phyloP scores from a whole-genome alignment of 495 filamentous ascomycete genomes.

The Rhypophila decipiens region DNA sequence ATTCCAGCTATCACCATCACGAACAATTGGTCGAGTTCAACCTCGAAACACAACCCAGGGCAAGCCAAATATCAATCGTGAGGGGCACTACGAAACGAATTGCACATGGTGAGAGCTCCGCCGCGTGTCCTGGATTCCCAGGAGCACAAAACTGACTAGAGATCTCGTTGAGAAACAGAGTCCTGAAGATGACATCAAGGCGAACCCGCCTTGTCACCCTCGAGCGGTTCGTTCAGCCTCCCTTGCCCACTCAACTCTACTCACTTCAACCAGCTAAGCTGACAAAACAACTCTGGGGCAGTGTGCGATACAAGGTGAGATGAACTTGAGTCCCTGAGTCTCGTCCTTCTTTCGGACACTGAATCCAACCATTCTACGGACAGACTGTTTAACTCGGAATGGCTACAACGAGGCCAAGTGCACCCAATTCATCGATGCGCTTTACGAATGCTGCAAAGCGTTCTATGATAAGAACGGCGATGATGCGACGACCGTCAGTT shows the following conservation, averaged over 20 bases:
- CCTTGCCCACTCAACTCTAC: no score
- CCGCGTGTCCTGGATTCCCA: no score
- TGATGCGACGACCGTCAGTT: conserved; percentile 68
- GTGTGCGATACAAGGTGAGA: conserved; percentile 85
- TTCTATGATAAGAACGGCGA: conserved; percentile 84
- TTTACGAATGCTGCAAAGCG: conserved; percentile 89
- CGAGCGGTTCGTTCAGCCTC: conserved; percentile 61
- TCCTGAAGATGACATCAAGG: conserved; percentile 61
- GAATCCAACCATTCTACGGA: background rate
- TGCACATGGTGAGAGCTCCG: no score
- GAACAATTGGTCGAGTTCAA: no score
- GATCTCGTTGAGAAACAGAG: no score
- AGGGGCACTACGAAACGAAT: no score
- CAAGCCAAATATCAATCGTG: no score
- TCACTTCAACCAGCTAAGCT: background rate
- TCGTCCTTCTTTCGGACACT: background rate
- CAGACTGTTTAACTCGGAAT: conserved; percentile 78
- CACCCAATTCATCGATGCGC: conserved; percentile 69
- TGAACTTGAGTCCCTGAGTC: background rate
- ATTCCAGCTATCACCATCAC: no score
- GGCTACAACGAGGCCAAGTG: conserved; percentile 87
- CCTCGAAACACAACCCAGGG: no score
- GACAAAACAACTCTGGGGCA: conserved; percentile 17
- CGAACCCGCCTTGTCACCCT: conserved; percentile 80
- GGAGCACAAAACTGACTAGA: no score